Conservation (phyloP, 2,329 filamentous ascomycete species). For the Apiospora malaysiana region DNA sequence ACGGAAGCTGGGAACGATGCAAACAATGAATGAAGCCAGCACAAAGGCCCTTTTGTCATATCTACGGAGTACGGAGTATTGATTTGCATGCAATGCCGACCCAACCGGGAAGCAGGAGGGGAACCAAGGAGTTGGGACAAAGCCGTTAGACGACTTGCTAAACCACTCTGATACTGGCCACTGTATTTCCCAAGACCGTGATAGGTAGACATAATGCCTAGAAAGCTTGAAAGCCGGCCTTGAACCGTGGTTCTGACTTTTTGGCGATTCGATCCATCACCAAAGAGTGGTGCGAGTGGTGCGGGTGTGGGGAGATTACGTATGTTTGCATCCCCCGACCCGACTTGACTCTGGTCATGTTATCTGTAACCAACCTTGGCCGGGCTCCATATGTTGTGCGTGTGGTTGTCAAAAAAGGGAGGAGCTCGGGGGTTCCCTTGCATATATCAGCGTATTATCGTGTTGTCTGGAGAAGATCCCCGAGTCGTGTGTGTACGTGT, state of each 20-base stretch:
- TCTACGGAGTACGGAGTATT: too few species aligned
- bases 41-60: not conserved
- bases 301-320: slow-evolving; percentile 4
- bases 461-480: slow-evolving; percentile 11
- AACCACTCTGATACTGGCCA: not conserved
- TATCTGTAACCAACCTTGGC: slow-evolving; percentile 1
- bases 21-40: not conserved
- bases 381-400: not conserved
- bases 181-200: not conserved
- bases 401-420: slow-evolving; percentile 2
- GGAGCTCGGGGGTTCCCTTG: slow-evolving; percentile 7
- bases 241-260: not conserved
- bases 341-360: slow-evolving; percentile 7
- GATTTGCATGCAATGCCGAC: not conserved
- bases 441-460: slow-evolving; percentile 1
- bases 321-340: slow-evolving; percentile 3
- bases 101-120: not conserved
- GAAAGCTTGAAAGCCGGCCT: slow-evolving; percentile 8
- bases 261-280: slow-evolving; percentile 15
- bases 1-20: not conserved
- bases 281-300: slow-evolving; percentile 7
- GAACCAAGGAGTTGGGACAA: not conserved
- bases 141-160: not conserved
- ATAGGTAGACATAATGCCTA: not conserved
- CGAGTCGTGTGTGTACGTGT: not conserved